Percentiles rank a stretch among this genome's conserved stretches.
These are phyloP conservation scores for Solanum piurae DNA, from an alignment of 257 asterid genomes.

Conservation along the genomic window DNA sequence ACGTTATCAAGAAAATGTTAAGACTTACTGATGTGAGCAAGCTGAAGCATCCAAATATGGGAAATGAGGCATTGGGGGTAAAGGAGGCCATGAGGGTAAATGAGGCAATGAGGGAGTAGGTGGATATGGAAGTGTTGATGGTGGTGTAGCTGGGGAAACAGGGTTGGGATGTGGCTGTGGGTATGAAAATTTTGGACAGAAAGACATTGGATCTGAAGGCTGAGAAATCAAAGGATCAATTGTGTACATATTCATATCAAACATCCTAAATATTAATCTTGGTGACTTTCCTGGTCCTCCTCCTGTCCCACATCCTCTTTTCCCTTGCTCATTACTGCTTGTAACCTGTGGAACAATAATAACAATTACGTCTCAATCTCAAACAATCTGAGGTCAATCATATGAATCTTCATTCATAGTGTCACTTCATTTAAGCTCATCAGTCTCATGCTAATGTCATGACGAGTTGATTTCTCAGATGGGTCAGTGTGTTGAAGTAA, in stretches of 20 bases:
- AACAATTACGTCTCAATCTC: neutral
- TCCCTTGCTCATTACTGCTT: constrained; percentile 28
- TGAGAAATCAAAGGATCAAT: constrained; percentile 74
- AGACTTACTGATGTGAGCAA: constrained; percentile 72
- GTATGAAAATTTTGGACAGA: constrained; percentile 39
- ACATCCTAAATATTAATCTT: constrained; percentile 45
- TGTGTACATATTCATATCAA: constrained; percentile 53
- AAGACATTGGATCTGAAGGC: constrained; percentile 60
- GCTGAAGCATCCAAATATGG: constrained; percentile 64
- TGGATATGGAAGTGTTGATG: constrained; percentile 18
- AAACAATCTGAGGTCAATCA: neutral
- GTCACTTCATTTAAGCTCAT: neutral
- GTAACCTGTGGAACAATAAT: constrained; percentile 39
- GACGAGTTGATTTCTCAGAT: neutral
- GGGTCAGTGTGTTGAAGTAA: neutral
- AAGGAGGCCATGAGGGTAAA: neutral
- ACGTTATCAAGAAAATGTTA: neutral
- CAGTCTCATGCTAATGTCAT: neutral
- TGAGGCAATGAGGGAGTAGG: constrained; percentile 12
- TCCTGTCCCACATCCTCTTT: constrained; percentile 40
- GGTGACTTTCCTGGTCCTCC: constrained; percentile 48
- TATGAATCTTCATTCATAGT: neutral
- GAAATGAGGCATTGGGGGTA: constrained; percentile 32
- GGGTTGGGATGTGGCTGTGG: constrained; percentile 13
- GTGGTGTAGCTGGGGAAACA: constrained; percentile 6